Conservation (phyloP, 805 yeast genomes). For the Wickerhamiella brachini region DNA sequence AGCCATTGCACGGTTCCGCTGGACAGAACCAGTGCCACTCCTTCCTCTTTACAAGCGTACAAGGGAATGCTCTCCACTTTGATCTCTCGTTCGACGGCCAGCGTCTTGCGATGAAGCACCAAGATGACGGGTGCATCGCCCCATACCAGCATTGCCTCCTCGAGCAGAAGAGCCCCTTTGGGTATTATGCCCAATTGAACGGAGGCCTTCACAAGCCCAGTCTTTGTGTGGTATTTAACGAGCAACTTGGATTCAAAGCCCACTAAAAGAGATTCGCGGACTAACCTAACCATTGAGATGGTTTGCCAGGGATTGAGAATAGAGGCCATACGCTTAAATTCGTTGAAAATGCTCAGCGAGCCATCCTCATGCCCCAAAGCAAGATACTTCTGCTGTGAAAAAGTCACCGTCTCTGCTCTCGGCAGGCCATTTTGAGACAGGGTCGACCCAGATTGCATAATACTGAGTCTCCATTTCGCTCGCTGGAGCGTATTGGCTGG, state of each 20-base stretch:
- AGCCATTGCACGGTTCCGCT: slow-evolving; percentile 5
- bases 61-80: slow-evolving; percentile 4
- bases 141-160: slow-evolving; percentile 3
- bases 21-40: slow-evolving; percentile 1
- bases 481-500: too few species aligned
- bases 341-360: slow-evolving; percentile 1
- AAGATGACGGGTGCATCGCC: slow-evolving; percentile 1
- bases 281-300: not conserved
- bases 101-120: slow-evolving; percentile 1
- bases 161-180: not conserved
- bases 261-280: slow-evolving; percentile 1
- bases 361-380: slow-evolving; percentile 4
- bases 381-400: not conserved
- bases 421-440: not conserved
- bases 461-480: too few species aligned
- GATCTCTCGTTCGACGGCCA: slow-evolving; percentile 2
- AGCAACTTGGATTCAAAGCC: slow-evolving; percentile 2
- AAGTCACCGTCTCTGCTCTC: not conserved
- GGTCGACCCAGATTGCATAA: not conserved
- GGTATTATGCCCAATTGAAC: slow-evolving; percentile 1
- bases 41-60: not conserved
- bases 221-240: slow-evolving; percentile 1
- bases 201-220: slow-evolving; percentile 2
- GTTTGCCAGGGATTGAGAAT: slow-evolving; percentile 1
- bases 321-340: not conserved